phyloP scores from a whole-genome alignment of 1,284 basidiomycete species.

The Ceratobasidium sp. region DNA sequence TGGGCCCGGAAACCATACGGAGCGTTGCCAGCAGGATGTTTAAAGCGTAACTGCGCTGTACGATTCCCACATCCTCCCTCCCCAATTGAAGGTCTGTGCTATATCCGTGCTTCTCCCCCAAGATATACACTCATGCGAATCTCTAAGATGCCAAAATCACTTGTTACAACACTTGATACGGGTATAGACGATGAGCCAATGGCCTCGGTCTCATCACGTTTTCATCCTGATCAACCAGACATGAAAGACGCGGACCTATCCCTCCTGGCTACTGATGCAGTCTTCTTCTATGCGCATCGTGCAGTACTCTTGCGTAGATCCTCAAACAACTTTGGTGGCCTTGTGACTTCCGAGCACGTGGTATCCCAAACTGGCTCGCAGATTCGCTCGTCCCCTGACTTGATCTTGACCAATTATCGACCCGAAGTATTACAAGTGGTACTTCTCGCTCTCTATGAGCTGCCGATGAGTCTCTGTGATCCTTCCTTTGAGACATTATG shows the following conservation, averaged over 20 bases:
- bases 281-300: conserved; percentile 45
- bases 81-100: too few relatives aligned
- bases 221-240: neutral
- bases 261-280: conserved; percentile 39
- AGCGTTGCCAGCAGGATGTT: too few relatives aligned
- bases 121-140: too few relatives aligned
- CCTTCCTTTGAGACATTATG: conserved; percentile 37
- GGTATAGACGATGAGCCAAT: conserved; percentile 4
- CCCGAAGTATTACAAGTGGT: conserved; percentile 44
- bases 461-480: conserved; percentile 10
- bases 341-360: conserved; percentile 5
- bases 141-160: too few relatives aligned
- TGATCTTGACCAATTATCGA: conserved; percentile 31
- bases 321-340: conserved; percentile 33
- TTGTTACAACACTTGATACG: too few relatives aligned
- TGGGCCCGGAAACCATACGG: too few relatives aligned
- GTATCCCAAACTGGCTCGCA: too few relatives aligned
- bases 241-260: conserved; percentile 40
- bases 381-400: neutral
- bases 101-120: too few relatives aligned
- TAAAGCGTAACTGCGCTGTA: too few relatives aligned
- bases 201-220: neutral
- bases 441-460: conserved; percentile 42
- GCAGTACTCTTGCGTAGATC: conserved; percentile 28
- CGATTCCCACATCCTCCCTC: too few relatives aligned